A percentile compares a stretch with the other conserved stretches of the same genome.
These are phyloP conservation scores for Diplosphaera chodatii DNA, from an alignment of 139 green algal species.

Conservation along the genomic window DNA sequence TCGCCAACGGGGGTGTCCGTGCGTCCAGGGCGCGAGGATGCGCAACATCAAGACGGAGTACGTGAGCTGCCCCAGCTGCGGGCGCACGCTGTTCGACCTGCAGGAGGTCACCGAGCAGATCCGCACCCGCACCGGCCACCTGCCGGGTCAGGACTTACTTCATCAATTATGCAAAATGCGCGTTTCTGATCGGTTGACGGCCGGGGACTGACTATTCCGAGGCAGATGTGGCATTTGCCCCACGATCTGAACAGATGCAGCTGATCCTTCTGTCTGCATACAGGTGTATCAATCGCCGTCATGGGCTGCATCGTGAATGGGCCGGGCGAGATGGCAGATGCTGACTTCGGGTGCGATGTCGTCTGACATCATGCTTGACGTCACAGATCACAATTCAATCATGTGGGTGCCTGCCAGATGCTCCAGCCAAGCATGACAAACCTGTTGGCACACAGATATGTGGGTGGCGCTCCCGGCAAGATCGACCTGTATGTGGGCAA, in stretches of 20 bases:
- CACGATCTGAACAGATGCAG: no score
- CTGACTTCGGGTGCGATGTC: constrained; percentile 22
- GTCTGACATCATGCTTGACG: no score
- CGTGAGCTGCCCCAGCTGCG: constrained; percentile 94
- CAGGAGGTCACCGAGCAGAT: constrained; percentile 98
- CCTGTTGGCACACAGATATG: no score
- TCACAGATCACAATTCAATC: no score
- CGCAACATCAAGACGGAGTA: constrained; percentile 99
- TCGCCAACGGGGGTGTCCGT: no score
- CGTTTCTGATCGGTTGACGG: no score
- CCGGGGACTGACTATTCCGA: no score
- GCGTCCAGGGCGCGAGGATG: constrained; percentile 93
- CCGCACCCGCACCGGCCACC: constrained; percentile 82
- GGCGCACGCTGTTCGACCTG: constrained; percentile 96
- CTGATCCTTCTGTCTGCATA: not conserved
- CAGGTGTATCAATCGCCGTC: constrained; percentile 90
- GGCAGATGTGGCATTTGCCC: no score
- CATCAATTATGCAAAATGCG: no score
- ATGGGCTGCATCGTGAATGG: constrained; percentile 99
- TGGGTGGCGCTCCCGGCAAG: constrained; percentile 79
- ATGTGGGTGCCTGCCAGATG: no score
- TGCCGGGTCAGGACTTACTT: constrained; percentile 60
- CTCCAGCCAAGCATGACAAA: no score
- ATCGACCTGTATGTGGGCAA: constrained; percentile 99
- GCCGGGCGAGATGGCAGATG: constrained; percentile 98